These are phyloP conservation scores for Alternaria ethzedia DNA, from an alignment of 2,329 filamentous ascomycete species.

Conservation along the genomic window DNA sequence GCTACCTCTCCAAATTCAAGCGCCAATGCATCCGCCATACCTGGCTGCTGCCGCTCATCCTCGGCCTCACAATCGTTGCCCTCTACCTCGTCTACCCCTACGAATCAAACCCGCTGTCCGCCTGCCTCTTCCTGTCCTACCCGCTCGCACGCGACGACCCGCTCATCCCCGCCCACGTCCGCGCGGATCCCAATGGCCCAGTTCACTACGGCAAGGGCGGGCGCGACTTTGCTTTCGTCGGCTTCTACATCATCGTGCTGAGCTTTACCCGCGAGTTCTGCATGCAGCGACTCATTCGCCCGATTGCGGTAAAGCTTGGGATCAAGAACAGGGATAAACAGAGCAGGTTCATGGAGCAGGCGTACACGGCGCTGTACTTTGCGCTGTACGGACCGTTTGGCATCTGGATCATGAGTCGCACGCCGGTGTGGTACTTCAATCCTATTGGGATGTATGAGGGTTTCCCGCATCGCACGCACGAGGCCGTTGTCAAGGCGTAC, in stretches of 20 bases:
- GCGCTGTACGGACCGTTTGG: slow-evolving; percentile 80
- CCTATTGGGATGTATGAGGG: slow-evolving; percentile 86
- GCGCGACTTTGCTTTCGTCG: slow-evolving; percentile 84
- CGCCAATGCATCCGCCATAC: slow-evolving; percentile 60
- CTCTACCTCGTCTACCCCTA: slow-evolving; percentile 78
- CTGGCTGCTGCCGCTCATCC: slow-evolving; percentile 71
- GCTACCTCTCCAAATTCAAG: slow-evolving; percentile 54
- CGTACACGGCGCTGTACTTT: slow-evolving; percentile 94
- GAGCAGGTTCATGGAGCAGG: slow-evolving; percentile 92
- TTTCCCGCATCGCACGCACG: slow-evolving; percentile 84
- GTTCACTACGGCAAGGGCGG: slow-evolving; percentile 86
- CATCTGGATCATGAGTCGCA: slow-evolving; percentile 87
- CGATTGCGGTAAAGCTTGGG: slow-evolving; percentile 72
- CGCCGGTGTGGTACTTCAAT: slow-evolving; percentile 97
- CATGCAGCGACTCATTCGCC: slow-evolving; percentile 88
- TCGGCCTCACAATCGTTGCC: slow-evolving; percentile 68
- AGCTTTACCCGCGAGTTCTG: slow-evolving; percentile 94
- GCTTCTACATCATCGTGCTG: slow-evolving; percentile 87
- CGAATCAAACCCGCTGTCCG: slow-evolving; percentile 77
- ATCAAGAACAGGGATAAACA: slow-evolving; percentile 79
- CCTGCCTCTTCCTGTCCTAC: slow-evolving; percentile 91
- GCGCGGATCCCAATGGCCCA: slow-evolving; percentile 48
- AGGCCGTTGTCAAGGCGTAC: slow-evolving; percentile 88
- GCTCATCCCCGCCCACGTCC: slow-evolving; percentile 31
- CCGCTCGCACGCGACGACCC: slow-evolving; percentile 63